A percentile compares a stretch with the other conserved stretches of the same genome.
Conservation (phyloP, 2,329 filamentous ascomycete genomes). For the Neopestalotiopsis rosae region DNA sequence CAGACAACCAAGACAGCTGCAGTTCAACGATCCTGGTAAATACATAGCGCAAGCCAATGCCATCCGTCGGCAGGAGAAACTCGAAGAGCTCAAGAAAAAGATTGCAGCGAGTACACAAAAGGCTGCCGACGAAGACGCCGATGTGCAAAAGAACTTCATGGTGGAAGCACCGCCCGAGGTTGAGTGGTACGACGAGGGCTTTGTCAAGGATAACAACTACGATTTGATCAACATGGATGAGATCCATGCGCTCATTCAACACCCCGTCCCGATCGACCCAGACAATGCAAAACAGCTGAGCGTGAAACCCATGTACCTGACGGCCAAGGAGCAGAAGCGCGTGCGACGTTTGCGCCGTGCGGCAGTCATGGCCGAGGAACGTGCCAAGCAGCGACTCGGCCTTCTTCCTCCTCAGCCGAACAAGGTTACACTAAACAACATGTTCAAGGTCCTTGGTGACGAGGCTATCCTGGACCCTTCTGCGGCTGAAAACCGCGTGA, state of each 20-base stretch:
- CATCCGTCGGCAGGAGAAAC: conserved; percentile 80
- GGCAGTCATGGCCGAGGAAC: conserved; percentile 92
- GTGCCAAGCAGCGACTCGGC: conserved; percentile 93
- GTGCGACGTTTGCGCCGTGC: conserved; percentile 87
- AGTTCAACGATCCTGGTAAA: conserved; percentile 96
- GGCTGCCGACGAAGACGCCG: conserved; percentile 89
- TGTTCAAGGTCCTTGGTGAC: conserved; percentile 96
- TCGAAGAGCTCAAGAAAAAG: conserved; percentile 93
- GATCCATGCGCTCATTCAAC: conserved; percentile 88
- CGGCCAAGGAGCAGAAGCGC: conserved; percentile 88
- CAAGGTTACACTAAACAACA: conserved; percentile 95
- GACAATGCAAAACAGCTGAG: conserved; percentile 76
- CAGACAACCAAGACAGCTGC: conserved; percentile 75
- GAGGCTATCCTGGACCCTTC: conserved; percentile 94
- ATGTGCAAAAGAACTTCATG: conserved; percentile 87
- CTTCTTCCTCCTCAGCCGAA: conserved; percentile 88
- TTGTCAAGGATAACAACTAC: conserved; percentile 79
- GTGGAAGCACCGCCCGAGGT: conserved; percentile 84
- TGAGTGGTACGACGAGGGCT: conserved; percentile 97
- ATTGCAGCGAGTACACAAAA: conserved; percentile 88
- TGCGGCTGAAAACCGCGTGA: conserved; percentile 92
- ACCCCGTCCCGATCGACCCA: conserved; percentile 88
- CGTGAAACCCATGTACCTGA: conserved; percentile 91
- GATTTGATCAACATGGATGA: conserved; percentile 75
- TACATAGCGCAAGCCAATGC: conserved; percentile 95